Percentiles rank a stretch among this genome's conserved stretches.
These are phyloP conservation scores for Podospora australis DNA, from an alignment of 495 filamentous ascomycete genomes.

Conservation along the genomic window DNA sequence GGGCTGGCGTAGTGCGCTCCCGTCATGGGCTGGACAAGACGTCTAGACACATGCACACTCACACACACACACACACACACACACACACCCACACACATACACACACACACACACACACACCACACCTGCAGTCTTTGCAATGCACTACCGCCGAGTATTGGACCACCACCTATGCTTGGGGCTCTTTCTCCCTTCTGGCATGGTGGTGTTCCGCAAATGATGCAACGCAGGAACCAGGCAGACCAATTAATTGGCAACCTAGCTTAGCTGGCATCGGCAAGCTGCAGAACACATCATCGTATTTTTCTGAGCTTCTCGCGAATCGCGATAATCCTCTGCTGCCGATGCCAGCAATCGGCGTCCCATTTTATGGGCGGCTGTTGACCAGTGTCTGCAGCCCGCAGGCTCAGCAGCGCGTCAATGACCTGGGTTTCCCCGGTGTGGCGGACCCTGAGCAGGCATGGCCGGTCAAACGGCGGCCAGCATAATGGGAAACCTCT, in stretches of 20 bases:
- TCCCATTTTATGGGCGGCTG: background rate
- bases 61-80: too few relatives aligned
- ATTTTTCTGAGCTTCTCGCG: background rate
- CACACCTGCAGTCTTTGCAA: too few relatives aligned
- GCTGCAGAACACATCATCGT: slow-evolving; percentile 18
- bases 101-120: too few relatives aligned
- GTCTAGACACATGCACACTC: slow-evolving; percentile 9
- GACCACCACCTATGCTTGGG: too few relatives aligned
- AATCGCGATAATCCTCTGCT: background rate
- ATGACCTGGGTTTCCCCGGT: slow-evolving; percentile 2
- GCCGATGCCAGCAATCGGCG: background rate
- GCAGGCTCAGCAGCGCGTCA: slow-evolving; percentile 7
- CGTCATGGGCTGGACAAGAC: slow-evolving; percentile 10
- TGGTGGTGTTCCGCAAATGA: too few relatives aligned
- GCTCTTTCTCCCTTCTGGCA: too few relatives aligned
- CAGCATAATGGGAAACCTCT: too few relatives aligned
- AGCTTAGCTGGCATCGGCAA: slow-evolving; percentile 22
- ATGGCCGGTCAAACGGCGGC: slow-evolving; percentile 9
- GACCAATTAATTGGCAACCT: slow-evolving; percentile 7
- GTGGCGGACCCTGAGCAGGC: slow-evolving; percentile 8
- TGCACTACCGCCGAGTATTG: too few relatives aligned
- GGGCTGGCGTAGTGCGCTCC: slow-evolving; percentile 25
- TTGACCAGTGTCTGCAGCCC: too few relatives aligned
- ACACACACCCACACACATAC: too few relatives aligned
- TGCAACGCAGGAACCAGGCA: too few relatives aligned